These are phyloP conservation scores for Ogataea methylovora DNA, from an alignment of 805 yeast genomes.

Conservation along the genomic window DNA sequence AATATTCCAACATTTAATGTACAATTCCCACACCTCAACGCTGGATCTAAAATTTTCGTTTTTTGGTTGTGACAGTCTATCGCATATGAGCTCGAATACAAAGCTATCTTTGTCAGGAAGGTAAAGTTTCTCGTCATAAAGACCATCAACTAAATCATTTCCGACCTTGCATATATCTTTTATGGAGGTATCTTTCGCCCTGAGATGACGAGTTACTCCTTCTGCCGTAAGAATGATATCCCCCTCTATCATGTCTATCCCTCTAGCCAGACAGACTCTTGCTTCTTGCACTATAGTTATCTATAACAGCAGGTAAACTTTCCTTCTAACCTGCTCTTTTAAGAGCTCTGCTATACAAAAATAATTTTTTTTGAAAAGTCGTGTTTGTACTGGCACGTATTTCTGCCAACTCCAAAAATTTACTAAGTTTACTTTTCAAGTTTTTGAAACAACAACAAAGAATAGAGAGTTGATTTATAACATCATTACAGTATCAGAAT, in stretches of 20 bases:
- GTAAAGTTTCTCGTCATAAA: constrained; percentile 24
- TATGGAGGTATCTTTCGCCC: constrained; percentile 43
- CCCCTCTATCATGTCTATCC: not conserved
- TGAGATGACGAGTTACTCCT: constrained; percentile 45
- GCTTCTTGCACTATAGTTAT: too few species aligned
- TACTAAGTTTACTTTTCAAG: too few species aligned
- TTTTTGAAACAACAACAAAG: too few species aligned
- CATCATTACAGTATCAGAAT: too few species aligned
- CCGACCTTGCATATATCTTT: constrained; percentile 32
- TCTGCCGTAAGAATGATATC: constrained; percentile 30
- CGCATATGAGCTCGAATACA: constrained; percentile 51
- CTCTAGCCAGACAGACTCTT: too few species aligned
- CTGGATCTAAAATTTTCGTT: constrained; percentile 35
- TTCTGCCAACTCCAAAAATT: too few species aligned
- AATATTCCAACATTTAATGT: constrained; percentile 25
- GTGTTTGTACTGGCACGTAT: too few species aligned
- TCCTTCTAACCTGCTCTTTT: too few species aligned
- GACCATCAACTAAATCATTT: constrained; percentile 24
- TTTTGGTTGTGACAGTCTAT: constrained; percentile 47
- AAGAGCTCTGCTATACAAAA: too few species aligned
- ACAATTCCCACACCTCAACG: constrained; percentile 42
- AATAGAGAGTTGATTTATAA: too few species aligned
- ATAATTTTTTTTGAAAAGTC: too few species aligned
- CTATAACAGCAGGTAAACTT: too few species aligned
- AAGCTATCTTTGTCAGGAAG: constrained; percentile 52